These are phyloP conservation scores for Fusarium bactridioides DNA, from an alignment of 2,329 filamentous ascomycete genomes.

Conservation along the genomic window DNA sequence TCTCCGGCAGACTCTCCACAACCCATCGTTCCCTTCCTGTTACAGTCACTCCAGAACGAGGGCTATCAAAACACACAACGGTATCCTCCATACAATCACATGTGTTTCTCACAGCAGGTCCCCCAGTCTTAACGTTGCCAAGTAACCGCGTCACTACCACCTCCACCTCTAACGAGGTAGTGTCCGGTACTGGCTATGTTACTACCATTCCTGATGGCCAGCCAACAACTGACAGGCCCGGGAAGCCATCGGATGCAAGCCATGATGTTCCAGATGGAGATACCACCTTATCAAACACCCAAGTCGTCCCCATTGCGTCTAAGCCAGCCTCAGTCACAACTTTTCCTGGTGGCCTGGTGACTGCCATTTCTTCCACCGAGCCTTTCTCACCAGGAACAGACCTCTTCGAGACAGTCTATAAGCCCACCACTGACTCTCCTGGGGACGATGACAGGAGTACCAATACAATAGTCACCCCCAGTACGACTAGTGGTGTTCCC, in stretches of 20 bases:
- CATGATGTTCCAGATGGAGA: accelerated
- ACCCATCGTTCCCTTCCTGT: accelerated
- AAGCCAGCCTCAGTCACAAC: not conserved
- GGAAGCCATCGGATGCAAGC: not conserved
- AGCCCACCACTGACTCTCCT: accelerated
- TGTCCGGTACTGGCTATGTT: accelerated
- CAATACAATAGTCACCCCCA: not conserved
- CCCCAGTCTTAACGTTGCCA: not conserved
- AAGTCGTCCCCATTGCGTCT: not conserved
- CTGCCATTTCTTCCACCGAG: not conserved
- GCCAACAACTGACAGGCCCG: accelerated
- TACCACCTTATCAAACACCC: accelerated
- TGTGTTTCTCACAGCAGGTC: not conserved
- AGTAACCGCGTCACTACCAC: not conserved
- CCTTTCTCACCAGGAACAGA: accelerated
- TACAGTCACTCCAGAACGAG: accelerated
- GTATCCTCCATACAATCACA: not conserved
- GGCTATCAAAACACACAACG: not conserved
- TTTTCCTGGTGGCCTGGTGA: not conserved
- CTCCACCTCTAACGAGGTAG: not conserved
- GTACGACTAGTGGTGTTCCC: not conserved
- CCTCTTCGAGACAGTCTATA: accelerated
- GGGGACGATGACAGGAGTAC: not conserved
- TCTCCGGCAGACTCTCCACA: accelerated
- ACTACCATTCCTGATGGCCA: accelerated